These are phyloP conservation scores for Prunus salicina DNA, from an alignment of 306 rosid species.

Conservation along the genomic window DNA sequence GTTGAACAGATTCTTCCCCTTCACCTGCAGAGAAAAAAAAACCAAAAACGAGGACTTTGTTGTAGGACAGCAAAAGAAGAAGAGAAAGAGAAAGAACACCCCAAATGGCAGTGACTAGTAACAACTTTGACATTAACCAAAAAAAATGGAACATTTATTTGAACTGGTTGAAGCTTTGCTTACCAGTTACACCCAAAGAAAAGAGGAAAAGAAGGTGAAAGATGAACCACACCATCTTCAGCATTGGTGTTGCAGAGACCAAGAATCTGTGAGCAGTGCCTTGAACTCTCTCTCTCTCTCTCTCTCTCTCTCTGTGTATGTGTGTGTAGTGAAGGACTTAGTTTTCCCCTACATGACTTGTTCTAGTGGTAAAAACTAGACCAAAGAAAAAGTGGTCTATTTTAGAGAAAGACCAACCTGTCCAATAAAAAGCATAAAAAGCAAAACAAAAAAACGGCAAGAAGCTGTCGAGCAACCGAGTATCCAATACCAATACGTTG, in stretches of 20 bases:
- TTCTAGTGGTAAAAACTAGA: not conserved
- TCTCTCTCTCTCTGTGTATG: not conserved
- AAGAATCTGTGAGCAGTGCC: not conserved
- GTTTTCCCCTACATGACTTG: not conserved
- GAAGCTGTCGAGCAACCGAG: conserved; percentile 6
- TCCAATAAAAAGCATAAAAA: not conserved
- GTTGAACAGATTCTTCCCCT: conserved; percentile 46
- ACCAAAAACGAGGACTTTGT: not conserved
- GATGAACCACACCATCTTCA: conserved; percentile 38
- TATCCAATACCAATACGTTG: not conserved
- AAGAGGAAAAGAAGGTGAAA: conserved; percentile 34
- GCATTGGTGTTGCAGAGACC: conserved; percentile 11
- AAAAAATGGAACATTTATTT: conserved; percentile 7
- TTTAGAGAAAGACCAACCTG: not conserved
- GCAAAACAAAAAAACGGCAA: not conserved
- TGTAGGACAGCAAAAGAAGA: not conserved
- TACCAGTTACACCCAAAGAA: conserved; percentile 48
- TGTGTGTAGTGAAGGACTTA: not conserved
- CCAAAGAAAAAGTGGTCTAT: not conserved
- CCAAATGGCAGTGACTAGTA: not conserved
- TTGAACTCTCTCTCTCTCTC: not conserved
- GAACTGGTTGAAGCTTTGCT: conserved; percentile 13
- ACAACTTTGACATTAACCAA: not conserved
- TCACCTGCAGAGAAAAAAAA: conserved; percentile 42
- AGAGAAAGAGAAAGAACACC: not conserved